Evolutionary conservation across 2,329 filamentous ascomycete genomes (phyloP), one percentile per base, ranked within the genome.

Genomic region (Penicillium sp.): DNA sequence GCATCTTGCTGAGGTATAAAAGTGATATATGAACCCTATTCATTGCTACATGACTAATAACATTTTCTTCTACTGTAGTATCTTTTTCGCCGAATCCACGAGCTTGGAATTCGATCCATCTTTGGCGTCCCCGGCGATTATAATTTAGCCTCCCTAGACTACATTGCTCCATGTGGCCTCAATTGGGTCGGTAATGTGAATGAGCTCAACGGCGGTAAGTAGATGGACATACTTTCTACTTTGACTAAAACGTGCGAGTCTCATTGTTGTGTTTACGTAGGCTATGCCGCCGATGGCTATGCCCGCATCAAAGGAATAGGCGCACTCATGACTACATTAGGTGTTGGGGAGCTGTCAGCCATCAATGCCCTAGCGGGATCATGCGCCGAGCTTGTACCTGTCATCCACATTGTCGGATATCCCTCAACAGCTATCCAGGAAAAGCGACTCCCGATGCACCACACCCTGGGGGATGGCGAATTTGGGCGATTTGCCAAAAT

Each of bases 401-500:
- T 91, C 2, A 78, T 84, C 14, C 82, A 85, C 61, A 77, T 85
- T 40, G 82, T 85, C 14, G 82, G 82, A 1, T 77, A 77, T 0
- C 80, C 81, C 5, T 64, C 70, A 1, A 70, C 75, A 1, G 53
- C 59, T 14, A 66, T 72, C 0, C 79, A 82, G 55, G 70, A 78
- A 9, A 62, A 65, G 2, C 66, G 75, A 4, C 57, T 67, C 2
- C 52, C 74, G 53, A 66, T 82, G 4, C 87, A 89, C 70, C 87
- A 89, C 71, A 88, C 86, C 0, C 81, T 89, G 0, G 86, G 76
- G 22, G 87, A 89, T 66, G 86, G 89, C 61, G 86, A 92, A 75
- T 92, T 89, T 74, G 85, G 87, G 56, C 88, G 90, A 56, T 94
- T 92, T 71, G 81, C 86, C 64, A 83, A 89, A 68, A 92, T 94